A percentile compares a stretch with the other conserved stretches of the same genome.
These are phyloP conservation scores for Garcia nutans DNA, from an alignment of 345 rosid genomes.

Conservation along the genomic window DNA sequence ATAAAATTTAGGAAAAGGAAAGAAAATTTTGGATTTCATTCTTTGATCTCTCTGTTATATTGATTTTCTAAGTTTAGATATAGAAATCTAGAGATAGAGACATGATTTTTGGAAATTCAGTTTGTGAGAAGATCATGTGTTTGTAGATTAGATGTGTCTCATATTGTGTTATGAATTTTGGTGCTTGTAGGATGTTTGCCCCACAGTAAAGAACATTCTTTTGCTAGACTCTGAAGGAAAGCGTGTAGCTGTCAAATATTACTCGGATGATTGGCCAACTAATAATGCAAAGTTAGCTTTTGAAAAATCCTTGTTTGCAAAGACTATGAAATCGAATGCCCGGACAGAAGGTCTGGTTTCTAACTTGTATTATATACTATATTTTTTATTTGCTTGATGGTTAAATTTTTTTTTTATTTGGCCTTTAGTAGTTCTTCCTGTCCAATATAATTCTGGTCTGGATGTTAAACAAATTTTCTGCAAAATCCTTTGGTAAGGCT, in stretches of 20 bases:
- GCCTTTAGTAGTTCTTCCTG: background rate
- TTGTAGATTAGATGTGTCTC: background rate
- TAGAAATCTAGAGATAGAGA: background rate
- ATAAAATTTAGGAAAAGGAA: background rate
- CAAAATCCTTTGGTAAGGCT: background rate
- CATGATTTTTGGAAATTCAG: background rate
- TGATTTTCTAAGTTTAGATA: background rate
- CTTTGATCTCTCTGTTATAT: background rate
- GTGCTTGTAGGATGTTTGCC: conserved; percentile 62
- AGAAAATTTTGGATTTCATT: background rate
- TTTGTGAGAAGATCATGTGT: background rate
- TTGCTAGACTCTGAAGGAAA: conserved; percentile 93
- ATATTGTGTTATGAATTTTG: background rate
- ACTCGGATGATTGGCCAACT: conserved; percentile 88
- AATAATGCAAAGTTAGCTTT: conserved; percentile 66
- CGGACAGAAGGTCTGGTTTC: conserved; percentile 62
- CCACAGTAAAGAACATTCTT: conserved; percentile 79
- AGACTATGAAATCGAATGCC: conserved; percentile 88
- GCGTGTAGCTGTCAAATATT: conserved; percentile 86
- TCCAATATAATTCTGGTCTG: background rate
- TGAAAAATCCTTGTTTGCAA: conserved; percentile 64
- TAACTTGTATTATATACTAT: background rate
- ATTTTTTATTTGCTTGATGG: background rate
- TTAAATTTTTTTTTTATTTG: background rate
- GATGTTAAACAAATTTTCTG: background rate